Evolutionary conservation across 2,329 filamentous ascomycete genomes (phyloP).

Genomic region (Capronia coronata): DNA sequence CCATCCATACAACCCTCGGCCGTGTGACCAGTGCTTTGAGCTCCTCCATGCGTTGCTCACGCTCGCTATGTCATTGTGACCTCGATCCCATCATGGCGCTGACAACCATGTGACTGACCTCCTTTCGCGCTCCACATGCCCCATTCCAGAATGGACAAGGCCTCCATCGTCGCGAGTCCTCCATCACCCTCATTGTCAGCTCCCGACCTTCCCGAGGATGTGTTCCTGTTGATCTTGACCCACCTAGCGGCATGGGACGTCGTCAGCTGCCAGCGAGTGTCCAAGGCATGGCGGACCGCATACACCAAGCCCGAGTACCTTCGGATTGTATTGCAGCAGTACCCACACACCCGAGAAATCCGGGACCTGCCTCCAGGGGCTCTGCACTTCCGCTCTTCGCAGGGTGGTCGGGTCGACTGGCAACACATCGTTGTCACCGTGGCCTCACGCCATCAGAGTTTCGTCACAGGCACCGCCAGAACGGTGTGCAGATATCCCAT

Average conservation of each 20-base stretch:
- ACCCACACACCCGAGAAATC: slow-evolving; percentile 50
- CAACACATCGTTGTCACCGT: slow-evolving; percentile 31
- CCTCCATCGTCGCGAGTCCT: background rate
- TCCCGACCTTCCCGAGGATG: slow-evolving; percentile 48
- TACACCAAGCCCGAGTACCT: slow-evolving; percentile 47
- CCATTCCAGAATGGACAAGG: background rate
- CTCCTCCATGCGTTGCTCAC: slow-evolving; percentile 34
- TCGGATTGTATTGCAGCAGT: slow-evolving; percentile 46
- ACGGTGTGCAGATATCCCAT: slow-evolving; percentile 43
- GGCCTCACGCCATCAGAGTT: slow-evolving; percentile 50
- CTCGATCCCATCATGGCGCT: slow-evolving; percentile 23
- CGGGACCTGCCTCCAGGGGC: slow-evolving; percentile 29
- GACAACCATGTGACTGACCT: background rate
- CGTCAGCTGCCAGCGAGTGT: slow-evolving; percentile 49
- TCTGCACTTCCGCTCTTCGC: slow-evolving; percentile 10
- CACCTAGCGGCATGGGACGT: slow-evolving; percentile 47
- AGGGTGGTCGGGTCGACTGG: slow-evolving; percentile 6
- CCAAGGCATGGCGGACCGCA: slow-evolving; percentile 43
- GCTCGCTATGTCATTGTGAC: slow-evolving; percentile 31
- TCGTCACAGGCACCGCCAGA: slow-evolving; percentile 45
- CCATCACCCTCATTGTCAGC: background rate
- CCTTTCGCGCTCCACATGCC: background rate
- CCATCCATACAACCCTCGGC: no score
- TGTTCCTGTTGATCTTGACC: slow-evolving; percentile 51
- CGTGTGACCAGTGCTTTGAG: slow-evolving; percentile 18